Conservation (phyloP, 306 rosid genomes). For the Comarum palustre region DNA sequence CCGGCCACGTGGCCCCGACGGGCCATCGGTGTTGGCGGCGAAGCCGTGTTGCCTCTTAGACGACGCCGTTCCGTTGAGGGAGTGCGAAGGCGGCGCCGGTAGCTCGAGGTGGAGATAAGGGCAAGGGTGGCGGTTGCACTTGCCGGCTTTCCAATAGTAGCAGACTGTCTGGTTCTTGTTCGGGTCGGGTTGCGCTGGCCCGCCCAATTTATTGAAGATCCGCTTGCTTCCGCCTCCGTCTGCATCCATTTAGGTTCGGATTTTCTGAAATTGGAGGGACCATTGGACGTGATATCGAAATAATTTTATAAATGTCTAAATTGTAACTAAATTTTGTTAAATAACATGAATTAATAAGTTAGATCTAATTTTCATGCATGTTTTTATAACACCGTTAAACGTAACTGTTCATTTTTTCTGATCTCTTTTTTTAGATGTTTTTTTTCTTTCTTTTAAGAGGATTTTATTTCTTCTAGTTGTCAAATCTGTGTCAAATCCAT, state of each 20-base stretch:
- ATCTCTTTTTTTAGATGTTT: too few relatives aligned
- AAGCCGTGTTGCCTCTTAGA: constrained; percentile 54
- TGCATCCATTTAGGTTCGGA: constrained; percentile 51
- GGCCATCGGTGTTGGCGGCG: constrained; percentile 35
- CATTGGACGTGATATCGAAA: too few relatives aligned
- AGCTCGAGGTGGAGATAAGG: constrained; percentile 66
- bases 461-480: too few relatives aligned
- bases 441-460: too few relatives aligned
- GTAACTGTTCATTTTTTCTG: too few relatives aligned
- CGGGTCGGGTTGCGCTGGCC: constrained; percentile 40
- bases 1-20: constrained; percentile 50
- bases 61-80: constrained; percentile 51
- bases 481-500: too few relatives aligned
- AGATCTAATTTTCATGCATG: too few relatives aligned
- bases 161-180: constrained; percentile 67
- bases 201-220: constrained; percentile 62
- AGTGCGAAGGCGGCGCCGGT: constrained; percentile 27
- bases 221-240: constrained; percentile 77
- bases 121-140: constrained; percentile 78
- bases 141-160: constrained; percentile 92
- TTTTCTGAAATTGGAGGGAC: background rate
- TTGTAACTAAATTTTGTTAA: too few relatives aligned
- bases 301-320: too few relatives aligned
- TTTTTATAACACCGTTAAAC: too few relatives aligned
- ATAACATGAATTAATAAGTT: too few relatives aligned